Percentiles rank a stretch among this genome's conserved stretches.
phyloP scores from a whole-genome alignment of 176 grass and related monocot genomes.

The Triticum urartu region DNA sequence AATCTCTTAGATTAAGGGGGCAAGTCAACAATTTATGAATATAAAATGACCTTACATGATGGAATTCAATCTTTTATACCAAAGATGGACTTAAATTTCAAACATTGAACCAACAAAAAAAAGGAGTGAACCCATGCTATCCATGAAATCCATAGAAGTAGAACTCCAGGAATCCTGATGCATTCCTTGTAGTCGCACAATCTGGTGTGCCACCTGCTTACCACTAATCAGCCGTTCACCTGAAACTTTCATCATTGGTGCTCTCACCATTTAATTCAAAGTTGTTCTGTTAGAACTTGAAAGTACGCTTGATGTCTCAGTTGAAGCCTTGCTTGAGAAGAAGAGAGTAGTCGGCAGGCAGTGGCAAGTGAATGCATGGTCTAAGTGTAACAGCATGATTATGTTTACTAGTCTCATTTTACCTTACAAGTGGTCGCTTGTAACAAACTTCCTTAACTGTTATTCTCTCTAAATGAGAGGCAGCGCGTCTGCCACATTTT shows the following conservation, averaged over 20 bases:
- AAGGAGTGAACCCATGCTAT: background rate
- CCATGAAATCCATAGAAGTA: background rate
- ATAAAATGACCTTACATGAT: background rate
- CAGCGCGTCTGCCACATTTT: background rate
- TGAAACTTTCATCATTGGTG: background rate
- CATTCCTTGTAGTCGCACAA: background rate
- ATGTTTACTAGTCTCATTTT: background rate
- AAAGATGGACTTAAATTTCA: background rate
- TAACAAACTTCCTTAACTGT: background rate
- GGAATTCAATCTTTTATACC: background rate
- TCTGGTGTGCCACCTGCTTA: background rate
- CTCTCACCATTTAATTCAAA: background rate
- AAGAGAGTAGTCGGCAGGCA: background rate
- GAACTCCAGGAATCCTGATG: background rate
- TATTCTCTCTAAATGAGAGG: no score
- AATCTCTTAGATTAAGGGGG: background rate
- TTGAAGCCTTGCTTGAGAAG: background rate
- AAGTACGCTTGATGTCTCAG: background rate
- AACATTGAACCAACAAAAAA: background rate
- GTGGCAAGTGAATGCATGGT: background rate
- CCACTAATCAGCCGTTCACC: background rate
- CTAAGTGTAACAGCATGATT: background rate
- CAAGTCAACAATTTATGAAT: background rate
- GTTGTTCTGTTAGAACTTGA: conserved; percentile 8
- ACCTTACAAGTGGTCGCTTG: background rate